phyloP scores from a whole-genome alignment of 2,329 filamentous ascomycete species.

The Botrytis paeoniae region DNA sequence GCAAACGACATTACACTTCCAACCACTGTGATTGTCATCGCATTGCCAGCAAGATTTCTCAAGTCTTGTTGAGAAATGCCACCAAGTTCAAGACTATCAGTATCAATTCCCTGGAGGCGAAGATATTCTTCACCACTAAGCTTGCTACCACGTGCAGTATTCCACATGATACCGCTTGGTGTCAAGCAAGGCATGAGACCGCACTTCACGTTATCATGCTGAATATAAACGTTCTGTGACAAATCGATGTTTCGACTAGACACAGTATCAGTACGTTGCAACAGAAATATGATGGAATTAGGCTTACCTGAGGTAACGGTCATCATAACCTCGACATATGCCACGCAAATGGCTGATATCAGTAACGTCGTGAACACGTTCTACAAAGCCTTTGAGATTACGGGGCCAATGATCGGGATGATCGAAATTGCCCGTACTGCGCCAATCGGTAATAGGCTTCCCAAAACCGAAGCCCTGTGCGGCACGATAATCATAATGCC shows the following conservation, averaged over 20 bases:
- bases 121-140: conserved; percentile 63
- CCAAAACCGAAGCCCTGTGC: conserved; percentile 48
- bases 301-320: conserved; percentile 53
- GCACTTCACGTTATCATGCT: conserved; percentile 44
- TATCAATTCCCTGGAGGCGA: conserved; percentile 64
- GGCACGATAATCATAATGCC: conserved; percentile 56
- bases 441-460: conserved; percentile 56
- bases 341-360: conserved; percentile 59
- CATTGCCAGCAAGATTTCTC: conserved; percentile 72
- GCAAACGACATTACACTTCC: conserved; percentile 60
- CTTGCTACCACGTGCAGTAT: conserved; percentile 58
- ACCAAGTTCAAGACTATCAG: conserved; percentile 60
- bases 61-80: conserved; percentile 60
- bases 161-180: conserved; percentile 59
- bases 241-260: conserved; percentile 58
- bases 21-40: conserved; percentile 73
- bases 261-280: conserved; percentile 22
- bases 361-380: conserved; percentile 63
- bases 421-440: conserved; percentile 45
- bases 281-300: neutral
- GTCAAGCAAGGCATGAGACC: conserved; percentile 68
- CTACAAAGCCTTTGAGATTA: conserved; percentile 47
- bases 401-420: conserved; percentile 52
- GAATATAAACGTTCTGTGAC: conserved; percentile 70
- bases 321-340: conserved; percentile 51